Evolutionary conservation across 306 rosid genomes (phyloP).

Genomic region (Delonix regia): DNA sequence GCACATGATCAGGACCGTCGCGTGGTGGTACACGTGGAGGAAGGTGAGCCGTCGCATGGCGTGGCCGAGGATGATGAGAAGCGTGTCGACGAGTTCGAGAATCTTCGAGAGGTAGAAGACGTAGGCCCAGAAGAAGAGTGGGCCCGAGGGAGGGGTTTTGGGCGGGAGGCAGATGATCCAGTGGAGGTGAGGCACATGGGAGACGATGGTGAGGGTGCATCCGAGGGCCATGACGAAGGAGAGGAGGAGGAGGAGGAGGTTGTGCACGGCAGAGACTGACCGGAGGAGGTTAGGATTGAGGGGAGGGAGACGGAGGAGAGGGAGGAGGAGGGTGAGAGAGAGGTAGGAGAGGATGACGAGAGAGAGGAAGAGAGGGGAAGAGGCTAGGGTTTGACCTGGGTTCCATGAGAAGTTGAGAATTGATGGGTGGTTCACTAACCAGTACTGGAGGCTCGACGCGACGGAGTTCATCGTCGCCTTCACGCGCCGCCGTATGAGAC

Average conservation of each 20-base stretch:
- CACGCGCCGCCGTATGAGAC: background rate
- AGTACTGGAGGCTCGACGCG: slow-evolving; percentile 41
- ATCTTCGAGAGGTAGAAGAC: slow-evolving; percentile 86
- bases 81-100: slow-evolving; percentile 77
- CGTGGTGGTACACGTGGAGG: slow-evolving; percentile 96
- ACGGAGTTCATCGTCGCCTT: background rate
- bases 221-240: slow-evolving; percentile 69
- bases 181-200: slow-evolving; percentile 48
- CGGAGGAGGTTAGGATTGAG: slow-evolving; percentile 46
- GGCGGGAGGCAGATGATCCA: slow-evolving; percentile 69
- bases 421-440: slow-evolving; percentile 65
- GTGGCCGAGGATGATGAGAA: slow-evolving; percentile 63
- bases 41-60: slow-evolving; percentile 68
- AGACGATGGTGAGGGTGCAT: slow-evolving; percentile 50
- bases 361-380: slow-evolving; percentile 56
- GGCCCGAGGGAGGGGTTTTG: slow-evolving; percentile 58
- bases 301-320: slow-evolving; percentile 43
- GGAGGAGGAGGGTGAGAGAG: slow-evolving; percentile 55
- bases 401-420: slow-evolving; percentile 72
- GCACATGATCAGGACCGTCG: slow-evolving; percentile 78
- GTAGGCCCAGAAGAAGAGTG: slow-evolving; percentile 96
- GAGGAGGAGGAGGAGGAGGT: slow-evolving; percentile 62
- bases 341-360: slow-evolving; percentile 56
- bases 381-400: slow-evolving; percentile 48
- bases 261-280: slow-evolving; percentile 64